Base-by-base conservation (phyloP, 148 eudicot species). In the Camellia japonica region DNA sequence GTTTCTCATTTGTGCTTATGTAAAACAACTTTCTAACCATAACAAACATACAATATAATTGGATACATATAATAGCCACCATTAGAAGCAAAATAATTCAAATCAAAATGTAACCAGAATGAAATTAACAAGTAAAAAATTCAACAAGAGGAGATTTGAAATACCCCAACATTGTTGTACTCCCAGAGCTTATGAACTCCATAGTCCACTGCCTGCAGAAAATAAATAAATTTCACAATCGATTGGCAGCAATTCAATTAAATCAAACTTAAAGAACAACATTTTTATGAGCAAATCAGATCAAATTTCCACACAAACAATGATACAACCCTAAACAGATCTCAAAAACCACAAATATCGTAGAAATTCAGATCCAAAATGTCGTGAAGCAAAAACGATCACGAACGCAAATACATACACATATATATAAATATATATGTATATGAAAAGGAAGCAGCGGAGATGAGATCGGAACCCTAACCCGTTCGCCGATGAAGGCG, bases 181-280 rank as follows among this genome's bases (percentile, higher is more conserved):
- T 90, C 97, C 95, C 95, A 94, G 10, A 94, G 85, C 86, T 85
- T 88, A 74, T 86, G 89, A 79, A 94, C 87, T 14, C 98, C 98
- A 54, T 91, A 90, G 75, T 94, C 97, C 52, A 94, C 97, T 0
- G 81, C 92, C 97, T 94, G 91, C 81, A 85, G 81, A 20, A 41
- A 0, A 44, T 0, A 12, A 59, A 58, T 3, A 56, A 73, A 60
- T n/a, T 8, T 3, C 61, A 56, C 18, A 55, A 56, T 12, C 0
- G 3, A 7, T 74, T 16, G 16, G 52, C 19, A 4, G 9, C 3
- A 5, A 42, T 18, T 74, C 23, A 8, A 74, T 74, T 38, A 38
- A 74, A 38, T 38, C 47, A 20, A 19, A 47, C 15, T 47, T 14
- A 69, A 19, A 46, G 30, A 41, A 68, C 72, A 67, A 44, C 52